Evolutionary conservation across 2,329 filamentous ascomycete genomes (phyloP), one percentile per base, ranked within the genome.

Genomic region (Ustulina deusta): DNA sequence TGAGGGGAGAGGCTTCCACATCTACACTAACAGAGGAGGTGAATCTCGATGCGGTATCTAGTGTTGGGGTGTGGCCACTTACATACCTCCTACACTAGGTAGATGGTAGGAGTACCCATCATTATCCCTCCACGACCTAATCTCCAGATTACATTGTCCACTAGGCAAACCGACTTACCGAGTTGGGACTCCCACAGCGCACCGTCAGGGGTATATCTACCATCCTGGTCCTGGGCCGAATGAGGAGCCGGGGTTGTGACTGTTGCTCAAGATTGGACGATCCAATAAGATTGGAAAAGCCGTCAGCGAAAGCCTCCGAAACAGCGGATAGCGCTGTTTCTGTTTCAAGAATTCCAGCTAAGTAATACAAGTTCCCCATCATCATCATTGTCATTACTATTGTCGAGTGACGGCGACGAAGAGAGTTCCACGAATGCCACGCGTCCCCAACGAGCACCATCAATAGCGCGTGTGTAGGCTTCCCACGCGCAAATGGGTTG

Each of bases 281-380:
- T n/a, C 57, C 57, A 61, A 49, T 65, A 49, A 65, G 57, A 63
- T 61, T 38, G 25, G 32, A 54, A 36, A 34, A 65, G 36, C 51
- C 57, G 65, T 52, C 56, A 36, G 46, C 42, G 36, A 54, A 60
- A 65, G 48, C 11, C 56, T 57, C 61, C 62, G 66, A 68, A 65
- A 58, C 65, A 52, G 42, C 52, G 46, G 36, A 61, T 10, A 54
- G 54, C 44, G 56, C 61, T 65, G 57, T 68, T 59, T 65, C 62
- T 60, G 66, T 68, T 68, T 68, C 62, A 68, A 61, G 62, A 68
- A 61, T 65, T 58, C 36, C 27, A 55, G 52, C 29, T 55, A 65
- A 61, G 65, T 48, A 56, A 38, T 49, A 25, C 6, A 51, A 15
- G 40, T 20, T 64, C 34, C 44, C 36, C 34, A 20, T 29, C 46